Percentiles rank a stretch among this genome's conserved stretches.
phyloP scores from a whole-genome alignment of 2,329 filamentous ascomycete genomes.

The Monosporascus sp. region DNA sequence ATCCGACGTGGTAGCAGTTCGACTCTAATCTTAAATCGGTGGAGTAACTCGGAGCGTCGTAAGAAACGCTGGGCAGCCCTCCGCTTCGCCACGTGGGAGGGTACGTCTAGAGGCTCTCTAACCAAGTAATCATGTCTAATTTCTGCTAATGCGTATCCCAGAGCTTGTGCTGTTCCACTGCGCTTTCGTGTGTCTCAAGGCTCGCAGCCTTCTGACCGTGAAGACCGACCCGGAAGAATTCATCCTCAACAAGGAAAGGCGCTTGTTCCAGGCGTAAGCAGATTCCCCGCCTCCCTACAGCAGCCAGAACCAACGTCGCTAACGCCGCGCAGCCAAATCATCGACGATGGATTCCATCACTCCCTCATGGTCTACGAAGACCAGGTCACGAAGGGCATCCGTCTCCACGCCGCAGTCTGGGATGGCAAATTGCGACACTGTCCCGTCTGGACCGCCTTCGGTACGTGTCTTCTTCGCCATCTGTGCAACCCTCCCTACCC shows the following conservation, averaged over 20 bases:
- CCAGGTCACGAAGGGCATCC: slow-evolving; percentile 37
- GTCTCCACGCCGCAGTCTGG: slow-evolving; percentile 52
- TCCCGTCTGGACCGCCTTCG: slow-evolving; percentile 61
- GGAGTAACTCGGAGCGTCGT: slow-evolving; percentile 38
- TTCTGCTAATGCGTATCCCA: slow-evolving; percentile 23
- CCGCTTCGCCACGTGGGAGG: slow-evolving; percentile 57
- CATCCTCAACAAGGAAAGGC: slow-evolving; percentile 41
- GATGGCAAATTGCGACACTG: slow-evolving; percentile 49
- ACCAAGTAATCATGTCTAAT: not conserved
- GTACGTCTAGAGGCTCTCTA: slow-evolving; percentile 28
- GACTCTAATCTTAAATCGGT: slow-evolving; percentile 44
- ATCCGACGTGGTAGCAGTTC: slow-evolving; percentile 44
- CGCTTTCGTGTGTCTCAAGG: slow-evolving; percentile 53
- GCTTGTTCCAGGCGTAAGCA: slow-evolving; percentile 52
- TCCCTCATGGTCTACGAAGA: slow-evolving; percentile 51
- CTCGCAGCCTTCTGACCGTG: slow-evolving; percentile 40
- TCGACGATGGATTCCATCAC: slow-evolving; percentile 50
- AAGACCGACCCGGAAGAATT: slow-evolving; percentile 42
- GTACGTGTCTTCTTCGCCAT: slow-evolving; percentile 30
- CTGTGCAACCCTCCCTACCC: too few species aligned
- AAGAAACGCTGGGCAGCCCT: slow-evolving; percentile 50
- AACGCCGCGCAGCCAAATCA: slow-evolving; percentile 42
- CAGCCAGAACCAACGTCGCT: not conserved
- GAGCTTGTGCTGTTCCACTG: slow-evolving; percentile 57
- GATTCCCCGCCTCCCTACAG: not conserved